These are phyloP conservation scores for Bretziella fagacearum DNA, from an alignment of 2,329 filamentous ascomycete genomes.

Conservation along the genomic window DNA sequence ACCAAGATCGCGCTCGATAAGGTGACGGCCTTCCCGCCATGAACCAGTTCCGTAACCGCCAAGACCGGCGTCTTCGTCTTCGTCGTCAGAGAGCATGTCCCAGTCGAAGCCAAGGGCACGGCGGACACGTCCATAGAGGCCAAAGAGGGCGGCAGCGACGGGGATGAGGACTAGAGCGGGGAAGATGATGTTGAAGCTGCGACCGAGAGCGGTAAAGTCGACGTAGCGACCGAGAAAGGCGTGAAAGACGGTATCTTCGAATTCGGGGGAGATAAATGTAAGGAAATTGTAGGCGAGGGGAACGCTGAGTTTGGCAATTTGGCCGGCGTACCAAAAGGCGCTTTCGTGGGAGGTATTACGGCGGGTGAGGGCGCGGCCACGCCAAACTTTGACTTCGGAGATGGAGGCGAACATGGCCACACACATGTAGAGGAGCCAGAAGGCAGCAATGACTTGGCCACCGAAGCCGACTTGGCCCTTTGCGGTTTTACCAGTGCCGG, in stretches of 20 bases:
- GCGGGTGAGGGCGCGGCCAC: constrained; percentile 74
- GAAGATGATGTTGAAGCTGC: constrained; percentile 76
- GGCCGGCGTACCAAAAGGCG: constrained; percentile 88
- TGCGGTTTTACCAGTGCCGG: constrained; percentile 21
- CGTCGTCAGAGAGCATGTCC: constrained; percentile 58
- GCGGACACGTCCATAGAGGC: constrained; percentile 69
- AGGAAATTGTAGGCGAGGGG: constrained; percentile 93
- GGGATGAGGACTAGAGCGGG: constrained; percentile 77
- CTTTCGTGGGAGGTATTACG: constrained; percentile 86
- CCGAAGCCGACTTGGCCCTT: constrained; percentile 67
- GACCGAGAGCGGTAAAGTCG: constrained; percentile 64
- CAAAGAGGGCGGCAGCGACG: constrained; percentile 71
- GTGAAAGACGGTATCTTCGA: constrained; percentile 69
- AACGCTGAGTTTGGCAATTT: constrained; percentile 82
- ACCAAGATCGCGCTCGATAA: constrained; percentile 74
- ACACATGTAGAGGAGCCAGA: constrained; percentile 96
- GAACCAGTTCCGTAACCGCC: constrained; percentile 57
- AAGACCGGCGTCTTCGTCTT: constrained; percentile 41
- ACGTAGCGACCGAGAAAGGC: constrained; percentile 69
- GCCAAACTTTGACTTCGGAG: constrained; percentile 93
- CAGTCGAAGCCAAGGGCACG: constrained; percentile 60
- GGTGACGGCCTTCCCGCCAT: constrained; percentile 79
- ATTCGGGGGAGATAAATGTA: constrained; percentile 62
- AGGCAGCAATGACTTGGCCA: constrained; percentile 66
- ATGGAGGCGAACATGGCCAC: constrained; percentile 73